Base-by-base conservation (phyloP, 208 protist genomes). In the Herpetomonas samuelpessoai region DNA sequence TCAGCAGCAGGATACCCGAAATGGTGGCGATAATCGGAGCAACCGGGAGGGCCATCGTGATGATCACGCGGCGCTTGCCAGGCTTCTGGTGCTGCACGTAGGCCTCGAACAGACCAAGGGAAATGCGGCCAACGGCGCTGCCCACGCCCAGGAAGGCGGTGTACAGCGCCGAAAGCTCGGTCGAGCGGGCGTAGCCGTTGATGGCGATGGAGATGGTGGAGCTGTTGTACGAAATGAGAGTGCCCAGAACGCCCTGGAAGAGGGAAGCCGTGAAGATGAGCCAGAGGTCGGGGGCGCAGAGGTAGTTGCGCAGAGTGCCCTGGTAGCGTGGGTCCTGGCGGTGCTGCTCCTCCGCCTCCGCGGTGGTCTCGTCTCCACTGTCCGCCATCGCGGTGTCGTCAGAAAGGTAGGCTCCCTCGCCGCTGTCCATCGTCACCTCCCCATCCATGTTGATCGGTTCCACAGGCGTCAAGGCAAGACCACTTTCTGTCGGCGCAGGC, bases 141-240 rank as follows among this genome's bases (percentile, higher is more conserved):
- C 78, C 77, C 9, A 88, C 68, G 21, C 81, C 81, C 14, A 88
- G 65, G 50, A 88, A 82, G 29, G 78, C 71, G 26, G 81, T 85
- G 68, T 88, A 88, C 6, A 85, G 71, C 14, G 81, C 79, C 44
- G 77, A 74, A 22, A 79, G 53, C 21, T 46, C 61, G 6, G 51
- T 51, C 19, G 63, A 69, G 50, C 81, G 78, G 7, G 57, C 12
- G 26, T 80, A 28, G n/a, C 77, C 81, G n/a, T 65, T 79, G 57
- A 64, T 52, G 30, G 81, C 77, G 26, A 88, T 64, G 59, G 76
- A 88, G 47, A 88, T 84, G 54, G 81, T 88, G 57, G 66, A 73
- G 55, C 71, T 61, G 51, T 88, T 88, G 74, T 83, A 88, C 57
- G 68, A 72, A 14, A 88, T 68, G 27, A 88, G 81, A 9, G 64